These are phyloP conservation scores for Protostelium mycophagum DNA, from an alignment of 78 protist genomes.

Conservation along the genomic window DNA sequence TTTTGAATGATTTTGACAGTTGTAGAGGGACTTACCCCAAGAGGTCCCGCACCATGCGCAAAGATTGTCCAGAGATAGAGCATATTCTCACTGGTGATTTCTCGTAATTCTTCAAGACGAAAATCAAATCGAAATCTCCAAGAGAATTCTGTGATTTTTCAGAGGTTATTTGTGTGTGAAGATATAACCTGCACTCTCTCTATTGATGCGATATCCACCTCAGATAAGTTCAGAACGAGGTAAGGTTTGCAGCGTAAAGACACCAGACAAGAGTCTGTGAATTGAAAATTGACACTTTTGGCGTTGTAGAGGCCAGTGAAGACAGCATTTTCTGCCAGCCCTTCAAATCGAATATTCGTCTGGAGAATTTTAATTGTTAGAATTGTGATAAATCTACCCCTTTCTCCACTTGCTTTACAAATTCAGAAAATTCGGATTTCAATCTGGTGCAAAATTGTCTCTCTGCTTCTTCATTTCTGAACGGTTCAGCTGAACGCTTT, in stretches of 20 bases:
- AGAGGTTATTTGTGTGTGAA: no score
- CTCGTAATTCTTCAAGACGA: conserved; percentile 84
- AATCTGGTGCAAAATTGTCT: conserved; percentile 49
- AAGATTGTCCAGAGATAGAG: conserved; percentile 51
- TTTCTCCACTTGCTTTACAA: conserved; percentile 32
- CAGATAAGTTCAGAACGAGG: conserved; percentile 81
- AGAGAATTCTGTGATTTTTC: conserved; percentile 37
- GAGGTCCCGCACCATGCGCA: conserved; percentile 83
- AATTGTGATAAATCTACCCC: not conserved
- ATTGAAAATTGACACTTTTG: conserved; percentile 58
- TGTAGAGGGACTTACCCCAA: conserved; percentile 27
- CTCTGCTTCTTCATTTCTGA: conserved; percentile 68
- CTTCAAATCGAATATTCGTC: conserved; percentile 73
- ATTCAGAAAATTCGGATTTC: conserved; percentile 62
- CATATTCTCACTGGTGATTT: conserved; percentile 46
- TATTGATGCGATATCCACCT: conserved; percentile 86
- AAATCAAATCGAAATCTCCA: conserved; percentile 85
- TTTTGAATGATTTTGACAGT: not conserved
- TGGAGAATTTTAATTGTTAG: not conserved
- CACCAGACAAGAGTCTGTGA: conserved; percentile 79
- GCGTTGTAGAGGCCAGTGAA: conserved; percentile 83
- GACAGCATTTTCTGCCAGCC: conserved; percentile 84
- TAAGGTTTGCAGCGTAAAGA: conserved; percentile 73
- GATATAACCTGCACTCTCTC: conserved; percentile 75
- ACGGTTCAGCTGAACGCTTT: conserved; percentile 51